These are phyloP conservation scores for Aureobasidium sp. DNA, from an alignment of 2,329 filamentous ascomycete genomes.

Conservation along the genomic window DNA sequence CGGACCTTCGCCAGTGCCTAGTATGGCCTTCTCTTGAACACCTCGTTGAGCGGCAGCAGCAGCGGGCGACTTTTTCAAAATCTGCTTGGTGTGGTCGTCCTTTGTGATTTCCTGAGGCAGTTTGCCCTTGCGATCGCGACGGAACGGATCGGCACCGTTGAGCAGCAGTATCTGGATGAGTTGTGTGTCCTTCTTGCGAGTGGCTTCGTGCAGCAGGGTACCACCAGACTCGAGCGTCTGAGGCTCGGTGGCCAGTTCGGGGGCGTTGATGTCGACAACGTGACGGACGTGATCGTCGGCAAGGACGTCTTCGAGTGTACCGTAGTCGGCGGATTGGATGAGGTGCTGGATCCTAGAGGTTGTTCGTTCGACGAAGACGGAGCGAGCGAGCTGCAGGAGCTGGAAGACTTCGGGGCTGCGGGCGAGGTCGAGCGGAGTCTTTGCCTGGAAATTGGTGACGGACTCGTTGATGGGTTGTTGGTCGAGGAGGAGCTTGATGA, in stretches of 20 bases:
- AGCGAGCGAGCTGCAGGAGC: slow-evolving; percentile 80
- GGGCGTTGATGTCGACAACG: slow-evolving; percentile 83
- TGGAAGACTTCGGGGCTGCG: slow-evolving; percentile 94
- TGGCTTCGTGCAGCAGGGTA: slow-evolving; percentile 86
- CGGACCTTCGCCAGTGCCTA: slow-evolving; percentile 40
- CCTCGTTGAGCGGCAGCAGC: slow-evolving; percentile 88
- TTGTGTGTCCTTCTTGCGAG: slow-evolving; percentile 74
- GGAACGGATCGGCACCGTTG: slow-evolving; percentile 92
- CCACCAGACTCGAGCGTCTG: slow-evolving; percentile 74
- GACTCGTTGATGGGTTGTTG: slow-evolving; percentile 82
- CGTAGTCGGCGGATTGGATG: slow-evolving; percentile 64
- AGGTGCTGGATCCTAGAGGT: slow-evolving; percentile 76
- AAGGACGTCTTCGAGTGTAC: slow-evolving; percentile 66
- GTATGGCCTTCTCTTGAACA: slow-evolving; percentile 93
- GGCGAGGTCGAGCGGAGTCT: slow-evolving; percentile 78
- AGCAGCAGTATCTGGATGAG: slow-evolving; percentile 84
- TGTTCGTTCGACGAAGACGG: slow-evolving; percentile 80
- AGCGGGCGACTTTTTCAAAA: slow-evolving; percentile 89
- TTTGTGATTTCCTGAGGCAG: slow-evolving; percentile 93
- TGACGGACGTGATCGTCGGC: slow-evolving; percentile 80
- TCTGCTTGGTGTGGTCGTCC: slow-evolving; percentile 77
- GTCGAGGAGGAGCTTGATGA: slow-evolving; percentile 77
- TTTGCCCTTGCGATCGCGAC: slow-evolving; percentile 88
- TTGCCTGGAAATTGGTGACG: slow-evolving; percentile 72
- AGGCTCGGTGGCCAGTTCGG: slow-evolving; percentile 76